Evolutionary conservation across 2,329 filamentous ascomycete species (phyloP).

Genomic region (Rhytidhysteron rufulum): DNA sequence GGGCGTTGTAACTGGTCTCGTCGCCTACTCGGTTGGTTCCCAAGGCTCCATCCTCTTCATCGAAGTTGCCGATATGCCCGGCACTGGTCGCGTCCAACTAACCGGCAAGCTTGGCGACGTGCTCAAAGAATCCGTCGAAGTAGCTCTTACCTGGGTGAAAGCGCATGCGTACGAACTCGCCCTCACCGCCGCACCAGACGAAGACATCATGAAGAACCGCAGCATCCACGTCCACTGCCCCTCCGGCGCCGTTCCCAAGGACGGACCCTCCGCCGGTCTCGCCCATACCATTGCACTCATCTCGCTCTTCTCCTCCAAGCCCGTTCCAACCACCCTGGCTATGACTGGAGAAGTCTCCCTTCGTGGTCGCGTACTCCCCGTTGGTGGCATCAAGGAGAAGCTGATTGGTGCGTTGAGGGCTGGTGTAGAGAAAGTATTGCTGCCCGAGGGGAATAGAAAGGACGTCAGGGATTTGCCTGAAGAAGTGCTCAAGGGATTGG

Average conservation of each 20-base stretch:
- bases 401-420: conserved; percentile 89
- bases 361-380: conserved; percentile 84
- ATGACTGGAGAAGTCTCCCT: conserved; percentile 86
- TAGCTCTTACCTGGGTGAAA: conserved; percentile 95
- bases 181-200: conserved; percentile 71
- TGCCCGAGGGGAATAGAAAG: conserved; percentile 86
- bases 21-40: conserved; percentile 88
- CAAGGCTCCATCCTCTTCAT: conserved; percentile 98
- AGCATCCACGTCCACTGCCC: conserved; percentile 96
- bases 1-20: conserved; percentile 91
- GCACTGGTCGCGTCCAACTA: conserved; percentile 84
- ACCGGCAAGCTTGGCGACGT: conserved; percentile 96
- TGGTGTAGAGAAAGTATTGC: conserved; percentile 87
- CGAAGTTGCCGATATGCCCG: conserved; percentile 96
- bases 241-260: conserved; percentile 90
- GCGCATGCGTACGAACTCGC: conserved; percentile 90
- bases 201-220: conserved; percentile 94
- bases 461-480: conserved; percentile 86
- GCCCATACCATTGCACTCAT: conserved; percentile 93
- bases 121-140: conserved; percentile 94
- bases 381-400: conserved; percentile 98
- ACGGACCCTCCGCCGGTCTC: conserved; percentile 78
- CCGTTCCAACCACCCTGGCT: conserved; percentile 85
- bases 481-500: conserved; percentile 81
- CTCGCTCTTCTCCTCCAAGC: conserved; percentile 79